Conservation (phyloP, 2,329 filamentous ascomycete genomes). For the Zasmidium angulare region DNA sequence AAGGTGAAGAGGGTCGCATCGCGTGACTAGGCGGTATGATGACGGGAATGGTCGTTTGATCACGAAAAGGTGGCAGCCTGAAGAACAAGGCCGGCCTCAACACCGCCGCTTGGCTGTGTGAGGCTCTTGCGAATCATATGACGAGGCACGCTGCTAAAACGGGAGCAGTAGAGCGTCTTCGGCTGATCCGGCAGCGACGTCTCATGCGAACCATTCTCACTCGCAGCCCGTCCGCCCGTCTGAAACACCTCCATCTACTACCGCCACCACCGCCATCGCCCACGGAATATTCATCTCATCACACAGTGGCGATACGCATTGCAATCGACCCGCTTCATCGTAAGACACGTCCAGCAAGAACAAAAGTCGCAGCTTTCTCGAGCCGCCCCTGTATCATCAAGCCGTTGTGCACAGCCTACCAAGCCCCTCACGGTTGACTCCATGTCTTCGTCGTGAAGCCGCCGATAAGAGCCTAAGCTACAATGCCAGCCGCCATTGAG, state of each 20-base stretch:
- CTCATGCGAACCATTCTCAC: not conserved
- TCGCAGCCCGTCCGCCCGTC: not conserved
- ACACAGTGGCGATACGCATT: too few species aligned
- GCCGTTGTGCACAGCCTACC: not conserved
- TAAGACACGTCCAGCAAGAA: too few species aligned
- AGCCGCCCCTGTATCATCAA: not conserved
- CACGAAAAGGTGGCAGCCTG: not conserved
- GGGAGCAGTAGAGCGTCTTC: not conserved
- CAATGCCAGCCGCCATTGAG: not conserved
- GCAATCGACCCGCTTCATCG: too few species aligned
- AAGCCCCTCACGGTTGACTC: not conserved
- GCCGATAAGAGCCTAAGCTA: not conserved
- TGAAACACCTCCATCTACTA: not conserved
- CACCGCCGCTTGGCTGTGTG: not conserved
- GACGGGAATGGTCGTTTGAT: not conserved
- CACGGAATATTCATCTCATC: not conserved
- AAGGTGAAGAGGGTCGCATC: not conserved
- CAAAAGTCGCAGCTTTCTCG: too few species aligned
- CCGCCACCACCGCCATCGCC: not conserved
- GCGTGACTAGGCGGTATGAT: not conserved
- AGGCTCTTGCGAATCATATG: not conserved
- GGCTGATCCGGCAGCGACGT: not conserved
- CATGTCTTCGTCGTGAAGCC: not conserved
- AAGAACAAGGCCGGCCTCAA: not conserved
- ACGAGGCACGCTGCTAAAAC: not conserved